A percentile compares a stretch with the other conserved stretches of the same genome.
phyloP scores from a whole-genome alignment of 2,329 filamentous ascomycete genomes.

The Dendryphion nanum region DNA sequence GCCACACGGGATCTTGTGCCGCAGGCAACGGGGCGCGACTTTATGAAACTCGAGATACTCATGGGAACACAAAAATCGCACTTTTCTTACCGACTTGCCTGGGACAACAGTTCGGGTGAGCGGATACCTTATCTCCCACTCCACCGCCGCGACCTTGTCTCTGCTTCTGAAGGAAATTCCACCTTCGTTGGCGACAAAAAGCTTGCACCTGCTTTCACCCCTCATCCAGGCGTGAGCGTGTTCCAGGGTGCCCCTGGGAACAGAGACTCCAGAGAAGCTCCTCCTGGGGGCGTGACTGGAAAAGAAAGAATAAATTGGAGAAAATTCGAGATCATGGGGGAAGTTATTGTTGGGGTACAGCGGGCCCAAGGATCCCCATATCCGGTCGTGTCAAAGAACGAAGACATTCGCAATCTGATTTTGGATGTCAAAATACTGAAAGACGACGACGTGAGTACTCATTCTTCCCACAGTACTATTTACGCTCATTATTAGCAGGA shows the following conservation, averaged over 20 bases:
- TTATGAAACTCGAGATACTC: conserved; percentile 81
- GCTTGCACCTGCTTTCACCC: conserved; percentile 23
- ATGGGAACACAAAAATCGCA: conserved; percentile 94
- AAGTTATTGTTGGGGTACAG: conserved; percentile 87
- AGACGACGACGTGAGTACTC: conserved; percentile 78
- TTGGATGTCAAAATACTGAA: conserved; percentile 77
- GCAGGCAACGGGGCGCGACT: conserved; percentile 72
- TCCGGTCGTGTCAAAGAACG: conserved; percentile 66
- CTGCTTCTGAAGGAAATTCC: conserved; percentile 86
- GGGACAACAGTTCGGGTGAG: conserved; percentile 90
- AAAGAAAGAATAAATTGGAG: conserved; percentile 87
- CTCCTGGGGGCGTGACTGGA: conserved; percentile 33
- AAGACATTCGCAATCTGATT: conserved; percentile 71
- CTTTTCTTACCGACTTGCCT: conserved; percentile 92
- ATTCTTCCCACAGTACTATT: neutral
- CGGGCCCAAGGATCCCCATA: conserved; percentile 86
- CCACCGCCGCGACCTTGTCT: conserved; percentile 84
- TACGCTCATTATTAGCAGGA: conserved; percentile 44
- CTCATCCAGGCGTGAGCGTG: conserved; percentile 36
- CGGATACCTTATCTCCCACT: conserved; percentile 92
- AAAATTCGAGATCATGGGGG: conserved; percentile 95
- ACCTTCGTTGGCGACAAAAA: conserved; percentile 70
- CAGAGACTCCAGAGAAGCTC: conserved; percentile 42
- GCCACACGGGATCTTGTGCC: conserved; percentile 78
- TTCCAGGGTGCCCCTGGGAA: conserved; percentile 28